Evolutionary conservation across 345 rosid genomes (phyloP).

Genomic region (Balakata baccata): DNA sequence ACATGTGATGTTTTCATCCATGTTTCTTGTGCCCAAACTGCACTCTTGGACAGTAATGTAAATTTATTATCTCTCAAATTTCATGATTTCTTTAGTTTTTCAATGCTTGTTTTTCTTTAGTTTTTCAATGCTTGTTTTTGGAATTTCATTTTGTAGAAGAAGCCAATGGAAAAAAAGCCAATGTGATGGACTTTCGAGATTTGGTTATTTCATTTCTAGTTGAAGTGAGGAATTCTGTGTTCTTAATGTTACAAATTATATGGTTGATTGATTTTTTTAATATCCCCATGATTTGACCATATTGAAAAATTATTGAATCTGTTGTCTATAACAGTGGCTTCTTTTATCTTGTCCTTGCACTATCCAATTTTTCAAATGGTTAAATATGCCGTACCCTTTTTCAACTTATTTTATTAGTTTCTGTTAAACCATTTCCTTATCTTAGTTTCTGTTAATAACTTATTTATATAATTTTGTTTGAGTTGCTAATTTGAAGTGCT

Average conservation of each 20-base stretch:
- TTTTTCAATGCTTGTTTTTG: conserved; percentile 13
- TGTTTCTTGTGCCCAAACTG: conserved; percentile 88
- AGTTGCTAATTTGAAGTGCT: neutral
- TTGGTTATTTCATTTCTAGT: conserved; percentile 44
- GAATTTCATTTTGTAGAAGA: conserved; percentile 46
- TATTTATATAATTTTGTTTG: neutral
- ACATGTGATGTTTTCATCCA: conserved; percentile 82
- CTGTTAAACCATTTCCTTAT: neutral
- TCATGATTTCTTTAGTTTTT: too few species aligned
- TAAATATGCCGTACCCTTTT: neutral
- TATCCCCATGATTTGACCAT: too few species aligned
- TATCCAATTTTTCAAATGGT: too few species aligned
- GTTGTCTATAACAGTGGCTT: too few species aligned
- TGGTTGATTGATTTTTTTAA: too few species aligned
- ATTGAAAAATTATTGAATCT: too few species aligned
- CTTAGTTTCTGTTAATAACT: neutral
- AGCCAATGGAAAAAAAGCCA: conserved; percentile 85
- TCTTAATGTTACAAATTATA: too few species aligned
- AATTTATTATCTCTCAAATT: conserved; percentile 3
- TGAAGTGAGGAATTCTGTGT: conserved; percentile 37
- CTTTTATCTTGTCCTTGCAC: too few species aligned
- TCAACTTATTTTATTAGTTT: neutral
- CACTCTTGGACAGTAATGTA: conserved; percentile 69
- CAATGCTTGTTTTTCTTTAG: neutral
- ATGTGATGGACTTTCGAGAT: conserved; percentile 73